Evolutionary conservation across 2,329 filamentous ascomycete genomes (phyloP).

Genomic region (Aureobasidium sp.): DNA sequence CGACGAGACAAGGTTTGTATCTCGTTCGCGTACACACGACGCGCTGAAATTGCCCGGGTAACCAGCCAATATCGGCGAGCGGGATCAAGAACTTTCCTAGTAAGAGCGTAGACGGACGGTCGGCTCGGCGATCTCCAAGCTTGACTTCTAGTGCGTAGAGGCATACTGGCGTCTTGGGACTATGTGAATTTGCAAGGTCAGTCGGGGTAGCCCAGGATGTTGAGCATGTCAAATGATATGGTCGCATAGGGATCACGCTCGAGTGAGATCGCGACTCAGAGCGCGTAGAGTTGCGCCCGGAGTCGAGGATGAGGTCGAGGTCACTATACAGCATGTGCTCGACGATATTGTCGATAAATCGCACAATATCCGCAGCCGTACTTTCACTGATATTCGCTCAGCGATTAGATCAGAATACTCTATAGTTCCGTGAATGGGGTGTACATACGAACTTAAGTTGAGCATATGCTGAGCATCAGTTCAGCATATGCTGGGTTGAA

Average conservation of each 20-base stretch:
- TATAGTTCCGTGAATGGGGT: neutral
- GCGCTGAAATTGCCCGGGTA: neutral
- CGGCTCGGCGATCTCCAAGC: neutral
- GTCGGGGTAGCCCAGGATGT: neutral
- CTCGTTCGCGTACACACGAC: neutral
- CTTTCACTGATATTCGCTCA: too few relatives aligned
- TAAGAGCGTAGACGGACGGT: neutral
- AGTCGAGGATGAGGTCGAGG: too few relatives aligned
- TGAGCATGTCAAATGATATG: neutral
- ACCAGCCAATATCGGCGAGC: neutral
- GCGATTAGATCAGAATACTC: too few relatives aligned
- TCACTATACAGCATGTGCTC: too few relatives aligned
- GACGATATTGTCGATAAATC: too few relatives aligned
- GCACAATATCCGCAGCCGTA: too few relatives aligned
- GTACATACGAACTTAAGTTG: neutral
- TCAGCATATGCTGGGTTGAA: neutral
- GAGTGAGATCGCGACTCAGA: too few relatives aligned
- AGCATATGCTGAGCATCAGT: neutral
- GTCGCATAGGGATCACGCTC: too few relatives aligned
- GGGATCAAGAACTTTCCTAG: neutral
- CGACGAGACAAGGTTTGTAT: neutral
- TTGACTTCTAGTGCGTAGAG: neutral
- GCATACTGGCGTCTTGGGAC: neutral
- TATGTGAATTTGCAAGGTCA: neutral
- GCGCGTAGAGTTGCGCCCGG: too few relatives aligned